Percentiles rank a stretch among this genome's conserved stretches.
These are phyloP conservation scores for Davidsoniella eucalypti DNA, from an alignment of 2,329 filamentous ascomycete genomes.

Conservation along the genomic window DNA sequence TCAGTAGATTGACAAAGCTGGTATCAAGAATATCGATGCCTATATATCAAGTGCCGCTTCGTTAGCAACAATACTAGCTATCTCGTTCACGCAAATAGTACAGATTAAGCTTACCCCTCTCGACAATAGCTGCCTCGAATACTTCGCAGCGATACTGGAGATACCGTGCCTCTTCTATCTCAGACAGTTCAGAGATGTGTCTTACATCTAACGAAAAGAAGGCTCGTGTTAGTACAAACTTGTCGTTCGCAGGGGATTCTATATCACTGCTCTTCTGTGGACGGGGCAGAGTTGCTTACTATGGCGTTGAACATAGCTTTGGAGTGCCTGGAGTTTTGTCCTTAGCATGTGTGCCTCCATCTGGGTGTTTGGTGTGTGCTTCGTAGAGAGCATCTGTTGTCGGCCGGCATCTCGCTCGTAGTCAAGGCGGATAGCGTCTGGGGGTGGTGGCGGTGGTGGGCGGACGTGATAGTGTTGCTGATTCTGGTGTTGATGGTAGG, in stretches of 20 bases:
- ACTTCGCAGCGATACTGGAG: conserved; percentile 43
- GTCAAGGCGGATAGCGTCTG: neutral
- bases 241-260: conserved; percentile 12
- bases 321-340: conserved; percentile 35
- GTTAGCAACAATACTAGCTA: neutral
- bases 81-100: neutral
- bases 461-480: neutral
- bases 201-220: too few species aligned
- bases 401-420: conserved; percentile 28
- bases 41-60: conserved; percentile 14
- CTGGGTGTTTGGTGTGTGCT: conserved; percentile 12
- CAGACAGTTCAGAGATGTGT: conserved; percentile 25
- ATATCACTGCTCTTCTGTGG: conserved; percentile 18
- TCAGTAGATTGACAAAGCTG: conserved; percentile 24
- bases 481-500: neutral
- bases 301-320: conserved; percentile 30
- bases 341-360: conserved; percentile 38
- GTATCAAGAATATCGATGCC: conserved; percentile 28
- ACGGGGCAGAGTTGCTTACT: conserved; percentile 22
- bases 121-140: conserved; percentile 35
- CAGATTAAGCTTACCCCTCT: conserved; percentile 25
- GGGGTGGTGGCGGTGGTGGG: neutral
- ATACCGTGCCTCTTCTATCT: conserved; percentile 38
- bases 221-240: neutral
- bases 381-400: conserved; percentile 20